Evolutionary conservation across 257 asterid genomes (phyloP), one percentile per base, ranked within the genome.

Genomic region (Ilex aquifolium): DNA sequence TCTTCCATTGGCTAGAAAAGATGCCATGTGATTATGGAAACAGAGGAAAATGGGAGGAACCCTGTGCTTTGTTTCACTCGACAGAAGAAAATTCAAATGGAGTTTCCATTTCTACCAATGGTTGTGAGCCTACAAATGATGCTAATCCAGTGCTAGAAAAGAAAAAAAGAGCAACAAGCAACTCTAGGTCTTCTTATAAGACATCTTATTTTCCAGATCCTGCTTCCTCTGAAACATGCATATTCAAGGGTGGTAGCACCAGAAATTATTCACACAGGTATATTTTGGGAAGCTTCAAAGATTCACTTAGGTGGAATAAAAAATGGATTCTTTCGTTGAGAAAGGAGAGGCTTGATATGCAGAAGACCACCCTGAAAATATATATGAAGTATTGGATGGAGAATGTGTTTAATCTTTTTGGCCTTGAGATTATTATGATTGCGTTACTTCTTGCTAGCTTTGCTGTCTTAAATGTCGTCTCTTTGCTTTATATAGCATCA

Each of bases 351-450:
- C 86, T 85, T 75, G 95, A 82, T 66, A 82, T 83, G 82, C 99
- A 93, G 75, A 90, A 85, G 83, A 75, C 83, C 42, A 84, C 92
- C 36, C 73, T 93, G 42, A 87, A 86, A 82, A 86, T 88, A 56
- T 93, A 93, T 74, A 76, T 93, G 80, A 93, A 85, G 79, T 93
- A 84, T 80, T 90, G 99, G 99, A 78, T 79, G 56, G 99, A 93
- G 77, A 93, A 93, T 77, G 75, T 93, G 95, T 93, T 87, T 79
- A 93, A 85, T 72, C 95, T 93, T 62, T 87, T 87, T 66, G 99
- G 99, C 68, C 99, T 93, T 67, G 99, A 93, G 90, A 90, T 93
- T 72, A 90, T 84, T 73, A 93, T 93, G 99, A 71, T 87, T 29
- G 92, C 82, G 32, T 77, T 93, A 64, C 82, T 93, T 60, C 79